phyloP scores from a whole-genome alignment of 148 eudicot species.

The Fagopyrum esculentum region DNA sequence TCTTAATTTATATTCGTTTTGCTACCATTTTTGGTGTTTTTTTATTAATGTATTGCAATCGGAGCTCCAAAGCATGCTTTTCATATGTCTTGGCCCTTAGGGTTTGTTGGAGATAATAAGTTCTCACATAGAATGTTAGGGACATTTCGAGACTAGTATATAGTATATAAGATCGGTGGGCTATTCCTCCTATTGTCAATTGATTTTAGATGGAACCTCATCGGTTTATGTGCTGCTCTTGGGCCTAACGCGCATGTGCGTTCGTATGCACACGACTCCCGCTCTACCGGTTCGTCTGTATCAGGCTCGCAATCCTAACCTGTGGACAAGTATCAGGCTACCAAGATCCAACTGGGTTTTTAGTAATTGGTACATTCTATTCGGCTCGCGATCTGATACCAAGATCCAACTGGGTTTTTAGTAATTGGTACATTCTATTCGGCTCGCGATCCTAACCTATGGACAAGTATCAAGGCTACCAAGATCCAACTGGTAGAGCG shows the following conservation, averaged over 20 bases:
- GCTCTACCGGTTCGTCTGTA: too few relatives aligned
- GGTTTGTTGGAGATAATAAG: not conserved
- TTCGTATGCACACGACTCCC: too few relatives aligned
- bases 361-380: not conserved
- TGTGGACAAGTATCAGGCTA: too few relatives aligned
- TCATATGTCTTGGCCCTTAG: too few relatives aligned
- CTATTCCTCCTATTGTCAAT: not conserved
- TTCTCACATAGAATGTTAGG: too few relatives aligned
- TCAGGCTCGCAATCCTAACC: too few relatives aligned
- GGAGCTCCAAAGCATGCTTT: not conserved
- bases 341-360: not conserved
- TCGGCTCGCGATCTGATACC: not conserved
- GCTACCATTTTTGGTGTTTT: not conserved
- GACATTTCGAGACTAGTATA: too few relatives aligned
- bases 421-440: not conserved
- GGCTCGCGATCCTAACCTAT: too few relatives aligned
- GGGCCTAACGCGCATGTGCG: not conserved
- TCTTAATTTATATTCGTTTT: not conserved
- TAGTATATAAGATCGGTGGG: not conserved
- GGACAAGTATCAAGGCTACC: too few relatives aligned
- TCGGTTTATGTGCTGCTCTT: too few relatives aligned
- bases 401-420: not conserved
- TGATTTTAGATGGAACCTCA: too few relatives aligned
- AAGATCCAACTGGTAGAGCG: not conserved
- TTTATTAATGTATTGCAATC: not conserved